Conservation (phyloP, 2,329 filamentous ascomycete genomes). For the Pseudocercospora fuligena region DNA sequence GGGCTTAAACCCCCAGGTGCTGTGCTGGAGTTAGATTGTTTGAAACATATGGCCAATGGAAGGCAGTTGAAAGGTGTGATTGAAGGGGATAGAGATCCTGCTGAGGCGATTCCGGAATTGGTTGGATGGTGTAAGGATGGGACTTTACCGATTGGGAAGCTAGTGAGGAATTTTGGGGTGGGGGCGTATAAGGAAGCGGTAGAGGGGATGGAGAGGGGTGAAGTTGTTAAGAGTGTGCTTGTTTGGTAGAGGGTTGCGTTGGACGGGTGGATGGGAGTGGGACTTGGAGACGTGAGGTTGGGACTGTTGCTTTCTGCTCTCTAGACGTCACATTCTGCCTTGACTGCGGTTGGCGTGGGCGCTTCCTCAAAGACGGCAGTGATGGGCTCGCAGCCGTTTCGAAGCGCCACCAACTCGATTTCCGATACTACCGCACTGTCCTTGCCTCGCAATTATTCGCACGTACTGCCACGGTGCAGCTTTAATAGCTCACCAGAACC, state of each 20-base stretch:
- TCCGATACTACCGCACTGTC: too few species aligned
- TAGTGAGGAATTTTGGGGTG: conserved; percentile 48
- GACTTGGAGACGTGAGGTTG: background rate
- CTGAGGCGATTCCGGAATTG: conserved; percentile 49
- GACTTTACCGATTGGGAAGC: conserved; percentile 49
- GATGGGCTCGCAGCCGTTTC: too few species aligned
- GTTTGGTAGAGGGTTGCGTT: conserved; percentile 38
- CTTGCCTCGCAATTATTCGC: too few species aligned
- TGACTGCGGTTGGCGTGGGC: too few species aligned
- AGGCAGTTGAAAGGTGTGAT: conserved; percentile 53
- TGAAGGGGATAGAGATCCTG: conserved; percentile 49
- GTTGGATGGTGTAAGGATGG: conserved; percentile 51
- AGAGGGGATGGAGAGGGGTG: conserved; percentile 44
- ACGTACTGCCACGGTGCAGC: too few species aligned
- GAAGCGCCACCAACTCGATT: too few species aligned
- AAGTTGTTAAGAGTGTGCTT: conserved; percentile 47
- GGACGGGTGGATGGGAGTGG: too few species aligned
- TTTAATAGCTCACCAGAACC: too few species aligned
- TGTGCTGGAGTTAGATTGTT: conserved; percentile 43
- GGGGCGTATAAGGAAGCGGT: conserved; percentile 44
- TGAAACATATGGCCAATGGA: conserved; percentile 51
- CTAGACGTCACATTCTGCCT: too few species aligned
- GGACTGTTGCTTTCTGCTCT: too few species aligned
- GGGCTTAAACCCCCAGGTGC: conserved; percentile 50
- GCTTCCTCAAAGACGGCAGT: too few species aligned